Conservation (phyloP, 2,329 filamentous ascomycete species). For the Colletotrichum paranaense region DNA sequence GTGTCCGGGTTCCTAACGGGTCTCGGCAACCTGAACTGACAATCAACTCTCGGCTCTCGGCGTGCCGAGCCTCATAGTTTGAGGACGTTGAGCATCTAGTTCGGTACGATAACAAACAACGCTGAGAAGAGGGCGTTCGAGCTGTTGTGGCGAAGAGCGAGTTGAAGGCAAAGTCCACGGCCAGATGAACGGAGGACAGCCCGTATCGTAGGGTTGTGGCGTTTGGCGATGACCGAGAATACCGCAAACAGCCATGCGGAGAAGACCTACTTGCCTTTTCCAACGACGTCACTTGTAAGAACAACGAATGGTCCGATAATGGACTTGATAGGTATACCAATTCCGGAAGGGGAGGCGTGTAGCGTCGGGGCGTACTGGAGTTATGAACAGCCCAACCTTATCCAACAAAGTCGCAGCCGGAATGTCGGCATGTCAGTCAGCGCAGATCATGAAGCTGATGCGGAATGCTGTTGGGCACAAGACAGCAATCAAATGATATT, state of each 20-base stretch:
- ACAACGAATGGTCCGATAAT: constrained; percentile 5
- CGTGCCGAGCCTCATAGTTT: neutral
- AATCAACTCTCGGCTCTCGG: neutral
- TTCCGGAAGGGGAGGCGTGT: constrained; percentile 13
- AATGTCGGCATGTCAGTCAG: constrained; percentile 9
- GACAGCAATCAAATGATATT: neutral
- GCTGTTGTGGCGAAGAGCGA: neutral
- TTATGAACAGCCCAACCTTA: neutral
- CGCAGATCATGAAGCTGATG: neutral
- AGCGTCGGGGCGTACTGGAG: constrained; percentile 29
- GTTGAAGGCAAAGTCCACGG: neutral
- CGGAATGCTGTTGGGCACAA: neutral
- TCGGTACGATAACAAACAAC: neutral
- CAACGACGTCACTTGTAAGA: constrained; percentile 6
- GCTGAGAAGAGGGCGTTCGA: neutral
- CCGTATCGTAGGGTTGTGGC: neutral
- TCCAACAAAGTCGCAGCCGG: constrained; percentile 1
- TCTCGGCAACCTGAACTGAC: neutral
- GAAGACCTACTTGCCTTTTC: neutral
- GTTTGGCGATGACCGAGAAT: neutral
- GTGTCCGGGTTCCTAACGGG: neutral
- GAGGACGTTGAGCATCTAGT: neutral
- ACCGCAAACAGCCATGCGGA: constrained; percentile 14
- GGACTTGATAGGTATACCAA: constrained; percentile 13
- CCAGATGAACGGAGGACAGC: neutral